A percentile compares a stretch with the other conserved stretches of the same genome.
These are phyloP conservation scores for Teratosphaeria zuluensis DNA, from an alignment of 2,329 filamentous ascomycete species.

Conservation along the genomic window DNA sequence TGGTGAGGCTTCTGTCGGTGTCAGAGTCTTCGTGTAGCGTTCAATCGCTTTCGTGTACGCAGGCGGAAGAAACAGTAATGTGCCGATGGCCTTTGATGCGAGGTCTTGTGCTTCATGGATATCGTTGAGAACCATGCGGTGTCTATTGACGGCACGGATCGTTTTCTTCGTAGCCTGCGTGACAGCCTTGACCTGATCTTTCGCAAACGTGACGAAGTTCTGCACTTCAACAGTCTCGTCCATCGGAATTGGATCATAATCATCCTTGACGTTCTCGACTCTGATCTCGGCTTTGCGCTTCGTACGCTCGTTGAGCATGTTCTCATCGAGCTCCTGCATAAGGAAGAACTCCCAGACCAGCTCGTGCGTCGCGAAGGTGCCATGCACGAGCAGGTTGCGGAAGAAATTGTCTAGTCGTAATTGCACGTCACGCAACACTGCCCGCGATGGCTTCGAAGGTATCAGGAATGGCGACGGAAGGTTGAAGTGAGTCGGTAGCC, in stretches of 20 bases:
- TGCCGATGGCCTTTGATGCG: constrained; percentile 43
- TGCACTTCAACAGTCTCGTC: constrained; percentile 68
- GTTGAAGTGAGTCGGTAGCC: constrained; percentile 71
- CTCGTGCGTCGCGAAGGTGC: constrained; percentile 91
- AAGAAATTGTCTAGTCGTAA: constrained; percentile 78
- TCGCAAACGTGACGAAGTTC: constrained; percentile 81
- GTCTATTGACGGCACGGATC: constrained; percentile 65
- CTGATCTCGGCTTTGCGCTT: constrained; percentile 76
- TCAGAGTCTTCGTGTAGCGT: constrained; percentile 57
- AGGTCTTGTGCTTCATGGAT: constrained; percentile 54
- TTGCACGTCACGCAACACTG: constrained; percentile 80
- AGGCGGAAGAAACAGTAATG: constrained; percentile 56
- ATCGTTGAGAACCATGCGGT: constrained; percentile 57
- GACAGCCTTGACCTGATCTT: constrained; percentile 78
- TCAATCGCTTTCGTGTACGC: constrained; percentile 62
- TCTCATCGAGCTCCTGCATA: constrained; percentile 82
- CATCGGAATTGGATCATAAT: constrained; percentile 63
- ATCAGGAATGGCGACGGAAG: constrained; percentile 86
- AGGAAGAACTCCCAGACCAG: constrained; percentile 99
- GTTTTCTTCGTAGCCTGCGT: constrained; percentile 76
- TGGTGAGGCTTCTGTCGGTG: constrained; percentile 63
- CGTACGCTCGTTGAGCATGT: constrained; percentile 83
- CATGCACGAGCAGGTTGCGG: constrained; percentile 74
- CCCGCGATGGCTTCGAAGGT: constrained; percentile 79
- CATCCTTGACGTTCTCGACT: constrained; percentile 75